Conservation (phyloP, 2,329 filamentous ascomycete genomes). For the Aureobasidium vineae region DNA sequence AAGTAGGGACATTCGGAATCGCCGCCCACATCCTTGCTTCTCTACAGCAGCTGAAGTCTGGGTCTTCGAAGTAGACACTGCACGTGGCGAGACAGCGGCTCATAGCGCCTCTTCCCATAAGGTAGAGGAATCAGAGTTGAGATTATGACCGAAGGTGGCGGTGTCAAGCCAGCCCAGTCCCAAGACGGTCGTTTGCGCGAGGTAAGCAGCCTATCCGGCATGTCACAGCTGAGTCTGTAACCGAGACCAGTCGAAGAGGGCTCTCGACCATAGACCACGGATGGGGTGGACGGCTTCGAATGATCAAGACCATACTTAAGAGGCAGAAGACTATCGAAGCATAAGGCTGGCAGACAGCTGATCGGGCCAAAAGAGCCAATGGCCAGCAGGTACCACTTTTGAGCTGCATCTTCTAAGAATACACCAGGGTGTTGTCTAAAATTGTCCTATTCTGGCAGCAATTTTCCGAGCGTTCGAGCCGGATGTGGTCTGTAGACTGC, state of each 20-base stretch:
- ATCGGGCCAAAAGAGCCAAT: not conserved
- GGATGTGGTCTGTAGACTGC: not conserved
- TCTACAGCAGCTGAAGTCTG: not conserved
- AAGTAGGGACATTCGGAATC: not conserved
- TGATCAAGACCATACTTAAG: not conserved
- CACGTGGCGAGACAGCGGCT: slow-evolving; percentile 2
- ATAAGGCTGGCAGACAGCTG: not conserved
- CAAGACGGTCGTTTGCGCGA: not conserved
- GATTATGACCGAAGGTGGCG: not conserved
- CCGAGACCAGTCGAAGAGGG: not conserved
- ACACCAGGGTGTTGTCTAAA: not conserved
- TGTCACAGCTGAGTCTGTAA: not conserved
- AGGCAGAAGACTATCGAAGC: slow-evolving; percentile 20
- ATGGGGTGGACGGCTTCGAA: not conserved
- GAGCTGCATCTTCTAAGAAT: not conserved
- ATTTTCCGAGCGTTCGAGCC: too few relatives aligned
- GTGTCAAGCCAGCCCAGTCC: not conserved
- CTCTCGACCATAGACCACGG: not conserved
- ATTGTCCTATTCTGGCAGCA: not conserved
- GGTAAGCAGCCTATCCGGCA: not conserved
- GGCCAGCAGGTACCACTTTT: not conserved
- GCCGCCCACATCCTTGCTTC: not conserved
- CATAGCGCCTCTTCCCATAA: not conserved
- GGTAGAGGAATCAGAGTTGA: not conserved
- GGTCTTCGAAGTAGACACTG: not conserved